Evolutionary conservation across 106 monocot genomes (phyloP).

Genomic region (Dendrobium huoshanense): DNA sequence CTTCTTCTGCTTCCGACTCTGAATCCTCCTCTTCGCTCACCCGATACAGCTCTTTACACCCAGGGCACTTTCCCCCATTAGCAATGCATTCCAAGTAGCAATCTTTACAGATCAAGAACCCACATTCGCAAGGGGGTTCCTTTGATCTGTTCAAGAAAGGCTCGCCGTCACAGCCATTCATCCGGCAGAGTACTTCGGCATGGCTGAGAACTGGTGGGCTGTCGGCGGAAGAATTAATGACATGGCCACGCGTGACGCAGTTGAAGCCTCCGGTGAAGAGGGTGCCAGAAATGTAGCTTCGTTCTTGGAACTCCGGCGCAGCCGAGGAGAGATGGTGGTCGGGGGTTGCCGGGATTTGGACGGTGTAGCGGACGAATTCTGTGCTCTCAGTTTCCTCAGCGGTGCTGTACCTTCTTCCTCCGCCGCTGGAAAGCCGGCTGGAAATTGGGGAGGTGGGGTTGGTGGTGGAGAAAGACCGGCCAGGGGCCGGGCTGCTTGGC

Average conservation of each 20-base stretch:
- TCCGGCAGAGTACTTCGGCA: conserved; percentile 27
- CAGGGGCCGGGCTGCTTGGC: conserved; percentile 51
- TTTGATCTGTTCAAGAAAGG: conserved; percentile 10
- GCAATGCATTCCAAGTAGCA: conserved; percentile 45
- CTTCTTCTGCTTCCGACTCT: conserved; percentile 16
- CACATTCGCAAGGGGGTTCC: conserved; percentile 54
- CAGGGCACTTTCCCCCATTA: conserved; percentile 41
- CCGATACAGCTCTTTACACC: conserved; percentile 60
- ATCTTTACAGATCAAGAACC: conserved; percentile 54
- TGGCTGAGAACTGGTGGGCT: background rate
- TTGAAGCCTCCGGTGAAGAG: conserved; percentile 78
- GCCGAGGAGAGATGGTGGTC: conserved; percentile 22
- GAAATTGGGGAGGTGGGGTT: conserved; percentile 22
- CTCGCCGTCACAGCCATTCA: conserved; percentile 54
- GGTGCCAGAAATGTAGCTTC: conserved; percentile 59
- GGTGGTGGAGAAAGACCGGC: conserved; percentile 26
- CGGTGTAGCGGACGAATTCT: conserved; percentile 72
- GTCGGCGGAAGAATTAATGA: conserved; percentile 30
- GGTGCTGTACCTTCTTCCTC: conserved; percentile 34
- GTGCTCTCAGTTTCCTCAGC: conserved; percentile 17
- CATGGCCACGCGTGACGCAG: conserved; percentile 48
- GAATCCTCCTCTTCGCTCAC: conserved; percentile 28
- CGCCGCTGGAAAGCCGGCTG: conserved; percentile 13
- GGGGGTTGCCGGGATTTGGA: conserved; percentile 83
- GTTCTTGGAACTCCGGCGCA: background rate